Percentiles rank a stretch among this genome's conserved stretches.
Conservation (phyloP, 2,329 filamentous ascomycete species). For the Sporothrix schenckii region DNA sequence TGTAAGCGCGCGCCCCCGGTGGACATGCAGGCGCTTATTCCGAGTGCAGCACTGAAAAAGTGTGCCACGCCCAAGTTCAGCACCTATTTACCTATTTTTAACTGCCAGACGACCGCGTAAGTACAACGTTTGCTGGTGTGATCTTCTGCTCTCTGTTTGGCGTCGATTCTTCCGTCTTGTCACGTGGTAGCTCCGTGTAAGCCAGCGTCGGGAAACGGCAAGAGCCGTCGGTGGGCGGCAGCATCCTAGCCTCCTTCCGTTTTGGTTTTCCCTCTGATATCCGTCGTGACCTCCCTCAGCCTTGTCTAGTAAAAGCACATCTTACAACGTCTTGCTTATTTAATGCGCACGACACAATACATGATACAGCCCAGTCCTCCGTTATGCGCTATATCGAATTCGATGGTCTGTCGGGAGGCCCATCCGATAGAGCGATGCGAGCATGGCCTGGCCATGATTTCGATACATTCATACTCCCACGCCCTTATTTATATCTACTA, state of each 20-base stretch:
- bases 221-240: not conserved
- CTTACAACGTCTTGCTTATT: no score
- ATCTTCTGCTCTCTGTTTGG: not conserved
- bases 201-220: not conserved
- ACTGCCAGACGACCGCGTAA: not conserved
- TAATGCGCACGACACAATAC: no score
- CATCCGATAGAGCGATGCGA: not conserved
- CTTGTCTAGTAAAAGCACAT: no score
- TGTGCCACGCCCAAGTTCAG: not conserved
- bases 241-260: conserved; percentile 6
- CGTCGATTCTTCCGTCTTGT: not conserved
- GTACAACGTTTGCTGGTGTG: not conserved
- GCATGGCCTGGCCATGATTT: not conserved
- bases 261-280: not conserved
- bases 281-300: not conserved
- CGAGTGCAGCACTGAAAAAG: not conserved
- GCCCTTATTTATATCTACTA: not conserved
- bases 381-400: not conserved
- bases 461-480: not conserved
- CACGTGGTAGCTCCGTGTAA: not conserved
- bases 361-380: not conserved
- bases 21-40: conserved; percentile 3
- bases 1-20: conserved; percentile 5
- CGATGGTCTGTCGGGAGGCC: not conserved
- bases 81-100: conserved; percentile 14